These are phyloP conservation scores for Microbotryum violaceum DNA, from an alignment of 1,284 basidiomycete species.

Conservation along the genomic window DNA sequence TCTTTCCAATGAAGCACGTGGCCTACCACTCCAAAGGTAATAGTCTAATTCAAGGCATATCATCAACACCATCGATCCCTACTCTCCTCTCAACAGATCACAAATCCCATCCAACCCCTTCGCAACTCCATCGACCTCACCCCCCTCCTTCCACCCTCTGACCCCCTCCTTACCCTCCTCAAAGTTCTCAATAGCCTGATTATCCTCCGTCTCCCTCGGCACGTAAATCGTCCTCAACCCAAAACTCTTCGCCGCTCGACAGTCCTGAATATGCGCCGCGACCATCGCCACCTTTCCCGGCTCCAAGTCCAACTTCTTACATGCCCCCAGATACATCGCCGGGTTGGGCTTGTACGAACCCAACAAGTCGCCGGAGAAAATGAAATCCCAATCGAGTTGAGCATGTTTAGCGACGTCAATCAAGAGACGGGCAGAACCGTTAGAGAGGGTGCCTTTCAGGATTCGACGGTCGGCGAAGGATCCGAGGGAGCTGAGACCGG, in stretches of 20 bases:
- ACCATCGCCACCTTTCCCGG: conserved; percentile 37
- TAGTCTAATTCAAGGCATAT: background rate
- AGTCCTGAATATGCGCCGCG: conserved; percentile 38
- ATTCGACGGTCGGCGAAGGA: conserved; percentile 4
- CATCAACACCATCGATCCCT: background rate
- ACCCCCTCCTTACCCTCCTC: conserved; percentile 5
- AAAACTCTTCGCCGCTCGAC: conserved; percentile 34
- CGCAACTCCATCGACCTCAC: conserved; percentile 16
- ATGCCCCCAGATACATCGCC: conserved; percentile 36
- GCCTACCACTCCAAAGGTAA: background rate
- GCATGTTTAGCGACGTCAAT: conserved; percentile 35
- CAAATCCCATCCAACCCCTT: conserved; percentile 1
- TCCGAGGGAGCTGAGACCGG: conserved; percentile 6
- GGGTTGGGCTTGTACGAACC: conserved; percentile 38
- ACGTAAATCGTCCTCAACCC: conserved; percentile 40
- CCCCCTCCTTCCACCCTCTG: conserved; percentile 8
- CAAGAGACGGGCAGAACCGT: conserved; percentile 29
- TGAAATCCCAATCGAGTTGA: conserved; percentile 34
- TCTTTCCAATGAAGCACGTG: background rate
- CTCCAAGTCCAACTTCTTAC: conserved; percentile 27
- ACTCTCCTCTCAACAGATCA: background rate
- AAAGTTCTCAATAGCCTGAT: background rate
- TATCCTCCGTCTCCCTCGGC: conserved; percentile 37
- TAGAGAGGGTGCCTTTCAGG: conserved; percentile 26
- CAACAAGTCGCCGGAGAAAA: conserved; percentile 37